Evolutionary conservation across 768 basidiomycete species (phyloP).

Genomic region (Pleurotus djamor): DNA sequence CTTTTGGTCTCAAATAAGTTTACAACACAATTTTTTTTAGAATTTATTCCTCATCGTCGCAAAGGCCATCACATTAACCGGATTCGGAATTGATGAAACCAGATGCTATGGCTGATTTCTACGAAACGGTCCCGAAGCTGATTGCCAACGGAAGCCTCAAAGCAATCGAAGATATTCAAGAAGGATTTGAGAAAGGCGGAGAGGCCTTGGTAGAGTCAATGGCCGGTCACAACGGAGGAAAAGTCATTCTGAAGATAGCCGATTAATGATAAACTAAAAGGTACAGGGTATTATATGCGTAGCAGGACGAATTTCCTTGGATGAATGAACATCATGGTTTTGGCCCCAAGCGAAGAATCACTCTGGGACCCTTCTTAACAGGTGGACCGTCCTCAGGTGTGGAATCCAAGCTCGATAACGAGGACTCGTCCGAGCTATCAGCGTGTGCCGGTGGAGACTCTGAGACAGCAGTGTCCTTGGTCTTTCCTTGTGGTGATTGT

Average conservation of each 20-base stretch:
- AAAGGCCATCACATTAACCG: slow-evolving; percentile 40
- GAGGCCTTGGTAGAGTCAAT: slow-evolving; percentile 23
- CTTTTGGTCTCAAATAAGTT: neutral
- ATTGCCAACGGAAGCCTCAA: slow-evolving; percentile 46
- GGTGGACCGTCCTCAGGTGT: neutral
- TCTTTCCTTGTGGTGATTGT: neutral
- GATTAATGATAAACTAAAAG: neutral
- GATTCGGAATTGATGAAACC: slow-evolving; percentile 31
- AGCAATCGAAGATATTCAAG: slow-evolving; percentile 40
- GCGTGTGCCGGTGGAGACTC: slow-evolving; percentile 12
- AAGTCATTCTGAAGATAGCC: slow-evolving; percentile 5
- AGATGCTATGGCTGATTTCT: slow-evolving; percentile 26
- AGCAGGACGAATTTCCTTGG: neutral
- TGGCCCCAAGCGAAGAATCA: slow-evolving; percentile 29
- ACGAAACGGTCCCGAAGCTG: slow-evolving; percentile 29
- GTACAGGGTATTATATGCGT: neutral
- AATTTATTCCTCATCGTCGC: slow-evolving; percentile 36
- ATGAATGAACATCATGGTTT: neutral
- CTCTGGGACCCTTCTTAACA: slow-evolving; percentile 26
- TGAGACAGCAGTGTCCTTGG: slow-evolving; percentile 47
- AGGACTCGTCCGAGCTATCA: neutral
- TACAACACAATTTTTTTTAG: slow-evolving; percentile 13
- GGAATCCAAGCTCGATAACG: neutral
- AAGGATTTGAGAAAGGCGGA: slow-evolving; percentile 37
- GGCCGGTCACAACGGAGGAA: neutral